Base-by-base conservation (phyloP, 2,329 filamentous ascomycete genomes). In the Diaporthe eres region DNA sequence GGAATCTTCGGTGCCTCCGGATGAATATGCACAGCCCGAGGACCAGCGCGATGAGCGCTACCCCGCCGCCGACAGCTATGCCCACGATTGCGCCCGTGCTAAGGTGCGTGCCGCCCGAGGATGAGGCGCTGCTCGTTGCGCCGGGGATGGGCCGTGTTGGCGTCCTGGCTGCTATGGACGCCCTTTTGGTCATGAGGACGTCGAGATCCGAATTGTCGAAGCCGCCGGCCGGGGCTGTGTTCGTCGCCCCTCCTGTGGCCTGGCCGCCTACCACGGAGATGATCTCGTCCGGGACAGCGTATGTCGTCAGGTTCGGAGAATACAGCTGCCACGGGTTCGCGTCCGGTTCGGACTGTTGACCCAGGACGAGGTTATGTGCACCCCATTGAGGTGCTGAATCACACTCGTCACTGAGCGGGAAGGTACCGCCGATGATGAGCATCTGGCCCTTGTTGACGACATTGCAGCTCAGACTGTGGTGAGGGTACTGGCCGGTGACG, bases 351-450 rank as follows among this genome's bases (percentile, higher is more conserved):
- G 88, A 89, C 44, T 88, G 87, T 72, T 87, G 84, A 31, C 90
- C 88, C 34, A 91, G 81, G 78, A 91, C 87, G 75, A 90, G 82
- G 76, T 90, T 89, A 81, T 92, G 90, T 15, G 87, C 87, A 6
- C 88, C 90, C 85, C 87, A 90, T 34, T 88, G 85, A 17, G 83
- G 82, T 1, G 85, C 84, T n/a, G 84, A 84, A 79, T 93, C 91
- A 78, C 91, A 93, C 8, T 83, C 79, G 49, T 86, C 82, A 15
- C 80, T 83, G 12, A 85, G 79, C 0, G 90, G 88, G 76, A 92
- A 91, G 61, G 86, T 87, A 25, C 92, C 92, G 31, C 92, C 91
- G 49, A 92, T 89, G 63, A 93, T 86, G 34, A 93, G 82, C 88
- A 93, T 92, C 81, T 93, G 91, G 6, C 87, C 85, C 61, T 85